Base-by-base conservation (phyloP, 495 filamentous ascomycete genomes). In the Elasticomyces elasticus region DNA sequence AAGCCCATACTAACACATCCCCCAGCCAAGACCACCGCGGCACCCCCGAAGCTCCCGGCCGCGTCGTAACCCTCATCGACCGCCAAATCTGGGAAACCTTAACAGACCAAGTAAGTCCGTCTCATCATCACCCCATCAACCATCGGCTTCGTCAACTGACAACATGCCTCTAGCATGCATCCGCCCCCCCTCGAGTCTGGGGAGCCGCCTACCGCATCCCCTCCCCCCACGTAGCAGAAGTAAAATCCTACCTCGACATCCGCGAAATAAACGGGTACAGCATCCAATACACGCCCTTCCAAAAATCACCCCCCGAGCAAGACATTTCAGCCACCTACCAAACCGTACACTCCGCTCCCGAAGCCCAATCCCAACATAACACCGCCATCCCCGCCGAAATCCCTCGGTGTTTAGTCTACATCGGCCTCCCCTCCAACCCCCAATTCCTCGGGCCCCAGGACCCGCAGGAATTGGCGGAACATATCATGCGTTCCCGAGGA, bases 231-330 rank as follows among this genome's bases (percentile, higher is more conserved):
- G 86, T 92, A 15, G 76, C 79, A 54, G 85, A 89, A 70, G 94
- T 95, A 2, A 83, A 86, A 54, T 77, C 85, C 50, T 90, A 96
- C 67, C 87, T 99, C 31, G 90, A 97, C 65, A 89, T 95, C 52
- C 84, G 94, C 13, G 94, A 99, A 71, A 95, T 96, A 61, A 92
- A 97, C 66, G 94, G 94, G 6, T 97, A 97, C 66, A 85, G 79
- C 28, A 89, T 92, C 58, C 87, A 94, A 31, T 87, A 87, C 68
- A 90, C 87, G 20, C 80, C 82, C 1, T 95, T 95, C 68, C 73
- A 86, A 64, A 78, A 85, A 10, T 7, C 48, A 7, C 72, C 77
- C 12, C 63, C 73, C 50, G 23, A 47, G 50, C 70, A 66, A 19
- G 64, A 73, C 27, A 60, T 64, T 37, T 51, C 63, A 26, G 61